These are phyloP conservation scores for Gossypium raimondii DNA, from an alignment of 345 rosid genomes.

Conservation along the genomic window DNA sequence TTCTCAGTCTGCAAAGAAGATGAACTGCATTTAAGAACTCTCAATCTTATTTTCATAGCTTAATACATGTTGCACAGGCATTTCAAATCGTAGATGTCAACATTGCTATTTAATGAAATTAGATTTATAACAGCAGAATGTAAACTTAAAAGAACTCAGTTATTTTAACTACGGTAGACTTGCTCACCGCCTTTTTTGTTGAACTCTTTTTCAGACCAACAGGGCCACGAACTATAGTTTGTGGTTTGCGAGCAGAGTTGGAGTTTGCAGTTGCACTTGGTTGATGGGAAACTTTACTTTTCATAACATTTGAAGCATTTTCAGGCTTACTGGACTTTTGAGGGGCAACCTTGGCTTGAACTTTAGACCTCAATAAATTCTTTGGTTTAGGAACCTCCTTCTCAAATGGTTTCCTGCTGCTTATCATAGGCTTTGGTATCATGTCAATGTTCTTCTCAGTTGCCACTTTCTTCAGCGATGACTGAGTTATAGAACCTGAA, in stretches of 20 bases:
- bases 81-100: background rate
- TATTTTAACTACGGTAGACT: conserved; percentile 15
- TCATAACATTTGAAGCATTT: conserved; percentile 24
- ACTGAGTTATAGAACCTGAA: conserved; percentile 18
- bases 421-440: conserved; percentile 26
- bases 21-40: background rate
- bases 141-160: conserved; percentile 17
- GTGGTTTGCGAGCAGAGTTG: conserved; percentile 19
- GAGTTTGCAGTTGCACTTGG: conserved; percentile 18
- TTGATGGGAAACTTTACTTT: conserved; percentile 21
- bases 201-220: conserved; percentile 25
- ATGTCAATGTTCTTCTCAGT: conserved; percentile 10
- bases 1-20: conserved; percentile 39
- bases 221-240: conserved; percentile 12
- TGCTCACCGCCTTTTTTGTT: conserved; percentile 18
- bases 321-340: conserved; percentile 32
- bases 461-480: conserved; percentile 25
- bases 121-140: background rate
- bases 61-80: background rate
- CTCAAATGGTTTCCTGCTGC: conserved; percentile 28
- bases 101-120: conserved; percentile 3
- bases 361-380: conserved; percentile 32
- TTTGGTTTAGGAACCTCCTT: conserved; percentile 35
- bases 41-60: background rate
- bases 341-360: conserved; percentile 31